Conservation (phyloP, 2,329 filamentous ascomycete species). For the Fusarium continuum region DNA sequence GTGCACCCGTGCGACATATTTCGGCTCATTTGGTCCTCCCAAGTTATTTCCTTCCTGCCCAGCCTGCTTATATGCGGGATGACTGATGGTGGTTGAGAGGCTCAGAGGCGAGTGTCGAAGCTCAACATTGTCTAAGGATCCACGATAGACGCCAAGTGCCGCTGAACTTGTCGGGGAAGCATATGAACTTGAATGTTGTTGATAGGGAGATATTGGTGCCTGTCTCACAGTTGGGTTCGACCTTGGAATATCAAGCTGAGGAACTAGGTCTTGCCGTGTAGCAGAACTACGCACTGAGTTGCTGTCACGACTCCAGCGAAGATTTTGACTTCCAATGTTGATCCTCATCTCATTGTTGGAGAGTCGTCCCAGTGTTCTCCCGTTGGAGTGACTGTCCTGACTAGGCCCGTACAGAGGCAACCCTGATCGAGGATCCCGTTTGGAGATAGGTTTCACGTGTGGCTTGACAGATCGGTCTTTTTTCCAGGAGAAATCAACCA, state of each 20-base stretch:
- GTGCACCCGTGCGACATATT: constrained; percentile 24
- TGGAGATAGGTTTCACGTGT: neutral
- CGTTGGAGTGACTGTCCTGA: neutral
- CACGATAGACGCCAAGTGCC: too few species aligned
- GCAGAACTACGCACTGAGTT: constrained; percentile 41
- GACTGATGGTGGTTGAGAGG: neutral
- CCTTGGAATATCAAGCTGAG: neutral
- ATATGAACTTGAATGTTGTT: neutral
- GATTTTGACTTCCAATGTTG: constrained; percentile 42
- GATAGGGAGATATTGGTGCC: neutral
- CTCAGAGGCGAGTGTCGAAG: neutral
- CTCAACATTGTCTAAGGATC: neutral
- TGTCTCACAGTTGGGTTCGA: neutral
- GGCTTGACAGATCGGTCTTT: neutral
- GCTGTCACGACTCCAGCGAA: constrained; percentile 44
- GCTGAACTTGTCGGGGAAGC: neutral
- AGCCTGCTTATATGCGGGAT: neutral
- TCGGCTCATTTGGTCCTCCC: constrained; percentile 11
- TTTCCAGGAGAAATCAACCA: constrained; percentile 32
- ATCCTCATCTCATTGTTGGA: constrained; percentile 36
- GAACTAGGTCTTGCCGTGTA: neutral
- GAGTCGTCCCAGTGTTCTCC: neutral
- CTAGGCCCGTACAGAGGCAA: neutral
- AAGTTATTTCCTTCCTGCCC: neutral
- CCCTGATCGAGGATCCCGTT: neutral